Evolutionary conservation across 345 rosid species (phyloP), one percentile per base, ranked within the genome.

Genomic region (Gossypium rotundifolium): DNA sequence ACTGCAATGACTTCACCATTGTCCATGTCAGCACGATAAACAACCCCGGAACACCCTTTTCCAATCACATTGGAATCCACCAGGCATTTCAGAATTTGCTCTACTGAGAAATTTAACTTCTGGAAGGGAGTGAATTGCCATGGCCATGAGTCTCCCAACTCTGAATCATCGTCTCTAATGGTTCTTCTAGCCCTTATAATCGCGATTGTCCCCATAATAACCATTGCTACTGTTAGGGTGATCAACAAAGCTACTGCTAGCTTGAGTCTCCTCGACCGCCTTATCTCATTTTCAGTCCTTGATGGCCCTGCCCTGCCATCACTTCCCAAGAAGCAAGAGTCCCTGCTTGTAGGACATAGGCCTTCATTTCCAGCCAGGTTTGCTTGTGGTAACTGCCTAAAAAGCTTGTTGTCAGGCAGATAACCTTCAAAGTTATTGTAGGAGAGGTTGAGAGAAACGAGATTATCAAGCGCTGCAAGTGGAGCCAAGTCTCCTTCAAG

Each of bases 111-210:
- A 75, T 84, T 91, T 59, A 95, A 82, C 89, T 93, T 95, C 86
- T 93, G 99, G 84, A 95, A 95, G 59, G 97, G 98, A 76, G 93
- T 90, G 84, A 93, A 90, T 65, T 93, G 94, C 99, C 99, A 95
- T 18, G 92, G 91, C 86, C 87, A 90, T 7, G 98, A 86, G 67
- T 89, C 91, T n/a, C 95, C 97, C 64, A 91, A 76, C 82, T 91
- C 98, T 2, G 97, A 92, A 64, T 88, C 93, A 29, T 81, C 87
- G 42, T 84, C 86, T 70, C 80, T 79, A 14, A 84, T 62, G 4
- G 80, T 78, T 76, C 84, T 91, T 22, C 83, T 76, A 16, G 91
- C 90, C 42, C 90, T 79, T 71, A 88, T 74, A 75, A 92, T 84
- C 8, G 96, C 96, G 61, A 86, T 62, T 9, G 86, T 83, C 7